Percentiles rank a stretch among this genome's conserved stretches.
Evolutionary conservation across 2,329 filamentous ascomycete species (phyloP).

Genomic region (Talaromyces sp.): DNA sequence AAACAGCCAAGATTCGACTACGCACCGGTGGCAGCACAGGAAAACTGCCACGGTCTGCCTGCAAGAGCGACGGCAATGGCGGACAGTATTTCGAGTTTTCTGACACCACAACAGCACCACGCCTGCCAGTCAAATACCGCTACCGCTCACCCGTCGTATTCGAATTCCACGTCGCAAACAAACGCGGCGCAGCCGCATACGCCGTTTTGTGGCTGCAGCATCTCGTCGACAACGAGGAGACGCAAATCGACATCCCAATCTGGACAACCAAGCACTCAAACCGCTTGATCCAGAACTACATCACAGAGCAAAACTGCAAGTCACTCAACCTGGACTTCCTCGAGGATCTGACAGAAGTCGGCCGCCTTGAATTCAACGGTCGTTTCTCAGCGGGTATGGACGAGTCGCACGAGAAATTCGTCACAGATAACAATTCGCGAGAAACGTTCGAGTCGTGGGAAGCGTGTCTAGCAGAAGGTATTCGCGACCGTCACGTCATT

Average conservation of each 20-base stretch:
- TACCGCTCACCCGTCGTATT: conserved; percentile 89
- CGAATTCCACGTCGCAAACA: conserved; percentile 71
- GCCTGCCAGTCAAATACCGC: conserved; percentile 83
- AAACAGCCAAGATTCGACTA: conserved; percentile 67
- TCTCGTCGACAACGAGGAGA: conserved; percentile 74
- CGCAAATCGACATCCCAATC: conserved; percentile 80
- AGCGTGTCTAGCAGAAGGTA: conserved; percentile 83
- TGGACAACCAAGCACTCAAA: conserved; percentile 76
- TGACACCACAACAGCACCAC: conserved; percentile 54
- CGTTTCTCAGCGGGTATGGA: conserved; percentile 90
- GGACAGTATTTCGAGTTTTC: conserved; percentile 59
- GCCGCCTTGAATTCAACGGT: conserved; percentile 74
- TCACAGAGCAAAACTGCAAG: conserved; percentile 73
- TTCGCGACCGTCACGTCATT: conserved; percentile 68
- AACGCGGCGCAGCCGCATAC: conserved; percentile 70
- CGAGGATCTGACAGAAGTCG: conserved; percentile 73
- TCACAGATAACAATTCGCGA: conserved; percentile 80
- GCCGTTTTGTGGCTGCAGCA: conserved; percentile 84
- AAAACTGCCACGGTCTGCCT: conserved; percentile 64
- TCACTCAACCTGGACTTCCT: conserved; percentile 66
- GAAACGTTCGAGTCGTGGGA: conserved; percentile 97
- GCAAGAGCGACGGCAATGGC: conserved; percentile 59
- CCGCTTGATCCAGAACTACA: conserved; percentile 86
- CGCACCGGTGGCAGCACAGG: conserved; percentile 82
- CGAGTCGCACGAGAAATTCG: conserved; percentile 77